These are phyloP conservation scores for Pistacia vera DNA, from an alignment of 345 rosid species.

Conservation along the genomic window DNA sequence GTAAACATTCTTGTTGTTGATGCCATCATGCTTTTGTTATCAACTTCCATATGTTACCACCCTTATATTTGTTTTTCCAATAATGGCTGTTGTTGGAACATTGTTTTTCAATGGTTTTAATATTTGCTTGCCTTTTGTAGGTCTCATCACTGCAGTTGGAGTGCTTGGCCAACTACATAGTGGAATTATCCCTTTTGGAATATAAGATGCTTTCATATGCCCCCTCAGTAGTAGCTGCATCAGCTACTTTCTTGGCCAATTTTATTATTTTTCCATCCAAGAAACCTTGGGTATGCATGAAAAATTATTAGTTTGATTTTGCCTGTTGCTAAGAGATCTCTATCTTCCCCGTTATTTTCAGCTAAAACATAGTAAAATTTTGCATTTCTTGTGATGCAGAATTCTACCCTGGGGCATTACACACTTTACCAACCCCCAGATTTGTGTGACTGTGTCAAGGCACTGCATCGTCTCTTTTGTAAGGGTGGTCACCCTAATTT, in stretches of 20 bases:
- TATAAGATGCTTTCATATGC: conserved; percentile 32
- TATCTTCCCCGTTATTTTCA: not conserved
- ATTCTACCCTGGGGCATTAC: conserved; percentile 28
- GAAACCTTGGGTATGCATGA: conserved; percentile 37
- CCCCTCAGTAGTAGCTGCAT: conserved; percentile 38
- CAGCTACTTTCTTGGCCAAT: conserved; percentile 41
- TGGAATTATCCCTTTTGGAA: conserved; percentile 39
- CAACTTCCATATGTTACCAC: not conserved
- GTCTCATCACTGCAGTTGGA: conserved; percentile 36
- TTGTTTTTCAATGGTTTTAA: not conserved
- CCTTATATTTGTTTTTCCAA: not conserved
- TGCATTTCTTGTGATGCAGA: conserved; percentile 21
- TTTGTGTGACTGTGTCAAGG: conserved; percentile 30
- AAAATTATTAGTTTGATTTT: not conserved
- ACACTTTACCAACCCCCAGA: conserved; percentile 30
- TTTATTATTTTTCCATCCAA: conserved; percentile 31
- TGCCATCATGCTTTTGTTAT: not conserved
- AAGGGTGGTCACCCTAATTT: conserved; percentile 17
- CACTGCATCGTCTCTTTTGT: conserved; percentile 27
- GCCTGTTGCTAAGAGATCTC: not conserved
- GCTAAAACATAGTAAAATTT: not conserved
- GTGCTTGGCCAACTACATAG: conserved; percentile 39
- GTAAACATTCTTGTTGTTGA: not conserved
- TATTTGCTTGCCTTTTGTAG: conserved; percentile 10
- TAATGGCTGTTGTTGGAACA: not conserved